Evolutionary conservation across 208 protist genomes (phyloP), one percentile per base, ranked within the genome.

Genomic region (Acanthamoeba divionensis): DNA sequence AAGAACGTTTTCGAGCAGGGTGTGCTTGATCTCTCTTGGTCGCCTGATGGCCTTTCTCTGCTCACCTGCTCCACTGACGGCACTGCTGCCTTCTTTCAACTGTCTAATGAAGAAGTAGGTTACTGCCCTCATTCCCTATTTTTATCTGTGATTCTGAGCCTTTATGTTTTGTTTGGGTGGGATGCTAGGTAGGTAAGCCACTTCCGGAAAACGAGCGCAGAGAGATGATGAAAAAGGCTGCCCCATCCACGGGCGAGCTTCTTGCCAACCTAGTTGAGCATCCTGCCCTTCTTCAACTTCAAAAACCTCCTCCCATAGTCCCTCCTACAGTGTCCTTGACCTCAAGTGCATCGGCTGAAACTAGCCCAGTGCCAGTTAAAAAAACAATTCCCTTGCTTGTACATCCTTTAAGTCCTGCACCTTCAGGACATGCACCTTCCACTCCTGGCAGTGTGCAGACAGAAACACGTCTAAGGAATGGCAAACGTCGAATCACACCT

Each of bases 1-100:
- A 55, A 10, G 4, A 24, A 62, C 10, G 13, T 92, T 9, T 92
- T 90, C 52, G 55, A 31, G 8, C 91, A 92, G 31, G 60, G 50
- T 18, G 77, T 92, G 31, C 57, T 89, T 18, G 91, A 92, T 67
- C 73, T 92, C 6, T 52, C 85, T 6, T 92, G 91, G 91, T 45
- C 50, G 26, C 69, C 85, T 2, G 85, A 92, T 45, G 91, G 91
- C 9, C 60, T 47, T 9, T 83, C 85, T 24, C 77, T 92, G 45
- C n/a, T 92, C 10, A 52, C 33, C 15, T 92, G 91, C 29, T 80
- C 57, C 5, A 90, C 85, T 0, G 91, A 92, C 44, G 91, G 91
- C 12, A 90, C 85, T 7, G 44, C 87, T 66, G 71, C 50, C 12
- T 92, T 44, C 18, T 67, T 90, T 26, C 62, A 83, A 24, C 47